Evolutionary conservation across 2,329 filamentous ascomycete genomes (phyloP).

Genomic region (Botrytis fragariae): DNA sequence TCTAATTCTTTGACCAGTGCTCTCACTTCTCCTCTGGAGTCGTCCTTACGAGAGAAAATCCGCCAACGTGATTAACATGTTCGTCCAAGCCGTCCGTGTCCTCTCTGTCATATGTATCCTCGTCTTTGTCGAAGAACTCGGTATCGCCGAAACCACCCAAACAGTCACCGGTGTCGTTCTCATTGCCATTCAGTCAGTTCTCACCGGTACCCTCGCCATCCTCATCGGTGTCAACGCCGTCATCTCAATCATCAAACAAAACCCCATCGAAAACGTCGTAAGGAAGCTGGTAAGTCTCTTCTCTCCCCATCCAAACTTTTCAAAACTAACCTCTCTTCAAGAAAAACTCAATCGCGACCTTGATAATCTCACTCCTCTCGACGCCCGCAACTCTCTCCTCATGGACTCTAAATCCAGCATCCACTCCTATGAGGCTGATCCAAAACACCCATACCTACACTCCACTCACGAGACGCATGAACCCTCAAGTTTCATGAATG

Average conservation of each 20-base stretch:
- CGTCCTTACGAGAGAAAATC: constrained; percentile 85
- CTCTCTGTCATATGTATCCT: constrained; percentile 86
- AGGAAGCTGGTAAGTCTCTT: constrained; percentile 74
- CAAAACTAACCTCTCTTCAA: constrained; percentile 38
- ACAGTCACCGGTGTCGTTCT: constrained; percentile 91
- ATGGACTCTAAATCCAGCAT: constrained; percentile 19
- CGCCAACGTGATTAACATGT: constrained; percentile 88
- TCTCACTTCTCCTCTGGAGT: constrained; percentile 76
- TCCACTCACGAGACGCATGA: constrained; percentile 22
- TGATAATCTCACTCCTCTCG: constrained; percentile 81
- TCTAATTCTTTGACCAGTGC: constrained; percentile 46
- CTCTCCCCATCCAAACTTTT: not conserved
- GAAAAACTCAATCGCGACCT: constrained; percentile 75
- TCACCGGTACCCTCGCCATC: constrained; percentile 81
- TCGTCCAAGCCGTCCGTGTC: constrained; percentile 85
- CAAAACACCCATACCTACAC: constrained; percentile 30
- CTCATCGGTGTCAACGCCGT: constrained; percentile 88
- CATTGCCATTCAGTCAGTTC: constrained; percentile 81
- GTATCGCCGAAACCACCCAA: constrained; percentile 86
- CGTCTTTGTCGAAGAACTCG: constrained; percentile 90
- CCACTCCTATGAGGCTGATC: constrained; percentile 10
- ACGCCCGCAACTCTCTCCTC: constrained; percentile 82
- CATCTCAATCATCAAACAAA: constrained; percentile 77
- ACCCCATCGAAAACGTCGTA: constrained; percentile 83
- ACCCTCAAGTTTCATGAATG: constrained; percentile 29